Percentiles rank a stretch among this genome's conserved stretches.
phyloP scores from a whole-genome alignment of 2,329 filamentous ascomycete species.

The Colletotrichum sp. region DNA sequence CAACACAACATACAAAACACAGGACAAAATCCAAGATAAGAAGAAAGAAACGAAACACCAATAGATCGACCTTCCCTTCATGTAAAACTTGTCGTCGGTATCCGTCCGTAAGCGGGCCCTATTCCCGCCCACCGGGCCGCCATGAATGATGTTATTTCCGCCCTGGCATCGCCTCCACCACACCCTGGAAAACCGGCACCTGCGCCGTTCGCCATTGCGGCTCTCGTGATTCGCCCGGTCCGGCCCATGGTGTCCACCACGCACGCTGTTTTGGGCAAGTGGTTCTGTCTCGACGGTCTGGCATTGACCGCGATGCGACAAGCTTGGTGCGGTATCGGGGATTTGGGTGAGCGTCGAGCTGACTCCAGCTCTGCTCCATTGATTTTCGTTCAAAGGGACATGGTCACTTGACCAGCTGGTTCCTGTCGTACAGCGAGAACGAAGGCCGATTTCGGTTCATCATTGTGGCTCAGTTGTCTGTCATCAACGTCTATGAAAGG shows the following conservation, averaged over 20 bases:
- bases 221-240: constrained; percentile 13
- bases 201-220: background rate
- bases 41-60: background rate
- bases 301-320: background rate
- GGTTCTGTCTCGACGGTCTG: background rate
- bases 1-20: background rate
- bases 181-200: background rate
- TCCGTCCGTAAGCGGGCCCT: background rate
- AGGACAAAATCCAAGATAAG: background rate
- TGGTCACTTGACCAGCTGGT: background rate
- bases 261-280: background rate
- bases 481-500: background rate
- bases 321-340: constrained; percentile 13
- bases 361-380: background rate
- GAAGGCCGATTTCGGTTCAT: background rate
- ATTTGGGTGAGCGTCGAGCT: background rate
- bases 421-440: background rate
- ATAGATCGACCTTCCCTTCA: background rate
- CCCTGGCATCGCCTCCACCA: constrained; percentile 2
- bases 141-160: constrained; percentile 17
- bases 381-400: background rate
- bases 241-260: background rate
- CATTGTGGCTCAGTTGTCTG: background rate
- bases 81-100: background rate
- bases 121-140: background rate